phyloP scores from a whole-genome alignment of 805 yeast species.

The baker's yeast (Saccharomyces cerevisiae) region DNA sequence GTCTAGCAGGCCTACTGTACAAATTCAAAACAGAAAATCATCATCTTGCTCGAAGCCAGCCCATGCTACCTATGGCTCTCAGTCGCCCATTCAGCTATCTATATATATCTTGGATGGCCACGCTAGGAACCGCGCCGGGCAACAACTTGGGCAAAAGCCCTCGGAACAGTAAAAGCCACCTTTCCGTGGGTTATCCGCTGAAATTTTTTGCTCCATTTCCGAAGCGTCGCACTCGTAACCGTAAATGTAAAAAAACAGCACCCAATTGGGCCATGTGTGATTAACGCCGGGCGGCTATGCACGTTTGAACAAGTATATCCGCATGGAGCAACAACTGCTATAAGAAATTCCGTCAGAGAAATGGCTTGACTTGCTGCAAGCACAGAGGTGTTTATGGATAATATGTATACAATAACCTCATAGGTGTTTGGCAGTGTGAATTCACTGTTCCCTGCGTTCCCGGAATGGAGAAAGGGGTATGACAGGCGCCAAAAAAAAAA shows the following conservation, averaged over 20 bases:
- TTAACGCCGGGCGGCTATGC: background rate
- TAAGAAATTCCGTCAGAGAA: background rate
- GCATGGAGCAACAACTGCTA: background rate
- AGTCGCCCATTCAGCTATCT: background rate
- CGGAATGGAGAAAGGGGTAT: background rate
- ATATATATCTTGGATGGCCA: background rate
- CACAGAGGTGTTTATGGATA: background rate
- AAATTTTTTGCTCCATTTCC: background rate
- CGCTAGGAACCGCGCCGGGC: background rate
- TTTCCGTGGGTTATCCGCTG: background rate
- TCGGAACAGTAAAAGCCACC: background rate
- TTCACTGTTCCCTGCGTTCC: background rate
- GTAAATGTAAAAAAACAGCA: background rate
- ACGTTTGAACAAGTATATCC: background rate
- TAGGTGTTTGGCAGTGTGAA: background rate
- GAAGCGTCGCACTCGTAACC: background rate
- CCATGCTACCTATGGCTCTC: background rate
- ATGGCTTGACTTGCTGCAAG: background rate
- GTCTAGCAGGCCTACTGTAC: background rate
- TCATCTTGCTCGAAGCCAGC: background rate
- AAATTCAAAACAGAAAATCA: background rate
- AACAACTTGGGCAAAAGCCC: background rate
- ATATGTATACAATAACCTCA: background rate
- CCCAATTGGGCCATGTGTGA: background rate
- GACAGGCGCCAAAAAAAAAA: background rate